Base-by-base conservation (phyloP, 805 yeast genomes). In the Metschnikowia colocasiae region DNA sequence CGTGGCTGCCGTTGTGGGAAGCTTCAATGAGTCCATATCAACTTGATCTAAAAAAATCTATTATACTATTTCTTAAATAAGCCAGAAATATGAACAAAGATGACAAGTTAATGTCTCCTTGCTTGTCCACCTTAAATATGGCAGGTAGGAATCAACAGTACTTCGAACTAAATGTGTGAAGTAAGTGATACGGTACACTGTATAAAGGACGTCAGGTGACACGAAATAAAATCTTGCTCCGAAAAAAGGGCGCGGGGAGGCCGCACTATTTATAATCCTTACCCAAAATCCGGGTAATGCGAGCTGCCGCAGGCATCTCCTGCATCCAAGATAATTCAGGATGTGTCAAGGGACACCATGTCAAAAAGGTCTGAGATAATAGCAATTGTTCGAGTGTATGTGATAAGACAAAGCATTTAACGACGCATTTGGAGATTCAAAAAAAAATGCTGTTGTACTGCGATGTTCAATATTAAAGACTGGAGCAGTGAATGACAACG, bases 1-100 rank as follows among this genome's bases (percentile, higher is more conserved):
- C 59, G 81, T 80, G 5, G 86, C 87, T 10, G 91, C 88, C 16
- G 87, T 85, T 18, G 85, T 82, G 51, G 92, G 92, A 51, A 83
- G 76, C 53, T 84, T 81, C 51, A 85, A 74, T 40, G 90, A 81
- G 60, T 85, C 89, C 90, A 85, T 84, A 22, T 36, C 45, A 27
- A 22, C 37, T 29, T 35, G 35, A 30, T 23, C 47, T 46, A 46
- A 48, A 42, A 40, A 34, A 46, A 38, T 52, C 47, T 49, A 53
- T 45, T 47, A 43, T 46, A 45, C 47, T 42, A 46, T 42, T 44
- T 43, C 47, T 40, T 46, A 46, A 44, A 43, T 40, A 46, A 44
- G 39, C 43, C 49, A 45, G 36, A 47, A 23, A 27, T 27, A 23
- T 29, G 31, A 32, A 33, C 50, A 54, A 70, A 65, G 74, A 68